Percentiles rank a stretch among this genome's conserved stretches.
Evolutionary conservation across 2,329 filamentous ascomycete genomes (phyloP).

Genomic region (Coniella vitis): DNA sequence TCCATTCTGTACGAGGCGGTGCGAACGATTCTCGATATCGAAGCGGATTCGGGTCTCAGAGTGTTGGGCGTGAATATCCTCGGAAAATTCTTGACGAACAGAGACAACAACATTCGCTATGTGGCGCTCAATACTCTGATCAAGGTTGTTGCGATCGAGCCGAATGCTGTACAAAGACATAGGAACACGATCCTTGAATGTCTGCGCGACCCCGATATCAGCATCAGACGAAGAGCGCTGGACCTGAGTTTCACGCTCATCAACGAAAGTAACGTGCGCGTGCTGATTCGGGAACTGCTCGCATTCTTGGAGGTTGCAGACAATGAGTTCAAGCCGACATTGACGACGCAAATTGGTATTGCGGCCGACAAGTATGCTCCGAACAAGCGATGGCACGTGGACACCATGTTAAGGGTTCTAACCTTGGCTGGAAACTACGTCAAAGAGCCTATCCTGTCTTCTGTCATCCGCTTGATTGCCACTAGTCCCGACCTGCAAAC

Average conservation of each 20-base stretch:
- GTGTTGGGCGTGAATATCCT: conserved; percentile 97
- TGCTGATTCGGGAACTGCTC: conserved; percentile 85
- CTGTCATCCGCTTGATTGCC: conserved; percentile 90
- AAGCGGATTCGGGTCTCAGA: conserved; percentile 89
- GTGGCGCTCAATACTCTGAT: conserved; percentile 95
- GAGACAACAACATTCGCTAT: conserved; percentile 98
- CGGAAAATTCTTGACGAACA: conserved; percentile 96
- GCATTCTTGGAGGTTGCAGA: conserved; percentile 96
- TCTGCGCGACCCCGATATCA: conserved; percentile 93
- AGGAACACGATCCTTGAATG: conserved; percentile 97
- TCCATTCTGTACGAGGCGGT: conserved; percentile 97
- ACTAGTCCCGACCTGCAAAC: conserved; percentile 92
- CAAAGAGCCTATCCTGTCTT: conserved; percentile 95
- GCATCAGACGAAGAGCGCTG: conserved; percentile 88
- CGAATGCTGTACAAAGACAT: conserved; percentile 93
- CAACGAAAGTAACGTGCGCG: conserved; percentile 91
- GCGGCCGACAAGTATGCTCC: conserved; percentile 93
- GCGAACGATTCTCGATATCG: conserved; percentile 93
- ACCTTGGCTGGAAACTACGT: conserved; percentile 94
- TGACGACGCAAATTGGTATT: conserved; percentile 97
- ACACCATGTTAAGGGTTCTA: conserved; percentile 91
- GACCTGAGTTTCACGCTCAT: conserved; percentile 97
- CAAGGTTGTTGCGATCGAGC: conserved; percentile 96
- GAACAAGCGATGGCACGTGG: conserved; percentile 97
- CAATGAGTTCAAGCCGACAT: conserved; percentile 96